A percentile compares a stretch with the other conserved stretches of the same genome.
Conservation (phyloP, 352 stramenopile species). For the Globisporangium viniferum region DNA sequence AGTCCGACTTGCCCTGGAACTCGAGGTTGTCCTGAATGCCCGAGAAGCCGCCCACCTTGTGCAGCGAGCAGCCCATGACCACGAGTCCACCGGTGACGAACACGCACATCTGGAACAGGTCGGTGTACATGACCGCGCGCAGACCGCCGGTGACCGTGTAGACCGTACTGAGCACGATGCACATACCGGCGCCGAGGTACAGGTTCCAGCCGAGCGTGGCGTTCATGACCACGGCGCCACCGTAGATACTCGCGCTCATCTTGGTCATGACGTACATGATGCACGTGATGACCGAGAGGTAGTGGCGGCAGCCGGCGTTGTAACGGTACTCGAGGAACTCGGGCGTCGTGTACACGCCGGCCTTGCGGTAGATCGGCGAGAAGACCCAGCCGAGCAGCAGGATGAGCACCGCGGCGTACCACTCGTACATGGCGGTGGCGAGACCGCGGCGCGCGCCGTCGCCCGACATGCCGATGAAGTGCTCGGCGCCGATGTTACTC, state of each 20-base stretch:
- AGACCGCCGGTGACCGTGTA: constrained; percentile 63
- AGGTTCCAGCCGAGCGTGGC: constrained; percentile 60
- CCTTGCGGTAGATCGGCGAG: constrained; percentile 56
- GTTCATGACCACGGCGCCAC: constrained; percentile 58
- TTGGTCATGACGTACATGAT: constrained; percentile 73
- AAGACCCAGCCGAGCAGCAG: constrained; percentile 61
- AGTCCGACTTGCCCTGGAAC: constrained; percentile 35
- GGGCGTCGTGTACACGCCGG: constrained; percentile 52
- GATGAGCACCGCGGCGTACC: constrained; percentile 56
- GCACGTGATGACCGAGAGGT: constrained; percentile 53
- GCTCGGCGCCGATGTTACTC: constrained; percentile 65
- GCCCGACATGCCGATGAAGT: constrained; percentile 71
- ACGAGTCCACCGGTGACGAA: constrained; percentile 59
- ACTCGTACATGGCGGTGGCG: constrained; percentile 63
- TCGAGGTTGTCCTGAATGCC: constrained; percentile 49
- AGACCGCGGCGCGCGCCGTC: constrained; percentile 56
- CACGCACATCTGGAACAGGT: constrained; percentile 68
- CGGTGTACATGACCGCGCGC: constrained; percentile 69
- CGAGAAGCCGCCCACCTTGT: constrained; percentile 52
- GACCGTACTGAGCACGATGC: constrained; percentile 48
- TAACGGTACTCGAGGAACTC: constrained; percentile 54
- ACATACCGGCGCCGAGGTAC: constrained; percentile 44
- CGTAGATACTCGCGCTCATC: constrained; percentile 66
- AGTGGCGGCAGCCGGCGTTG: constrained; percentile 45
- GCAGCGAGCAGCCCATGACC: constrained; percentile 47